Percentiles rank a stretch among this genome's conserved stretches.
Conservation (phyloP, 2,329 filamentous ascomycete species). For the Corniculantispora saksenae region DNA sequence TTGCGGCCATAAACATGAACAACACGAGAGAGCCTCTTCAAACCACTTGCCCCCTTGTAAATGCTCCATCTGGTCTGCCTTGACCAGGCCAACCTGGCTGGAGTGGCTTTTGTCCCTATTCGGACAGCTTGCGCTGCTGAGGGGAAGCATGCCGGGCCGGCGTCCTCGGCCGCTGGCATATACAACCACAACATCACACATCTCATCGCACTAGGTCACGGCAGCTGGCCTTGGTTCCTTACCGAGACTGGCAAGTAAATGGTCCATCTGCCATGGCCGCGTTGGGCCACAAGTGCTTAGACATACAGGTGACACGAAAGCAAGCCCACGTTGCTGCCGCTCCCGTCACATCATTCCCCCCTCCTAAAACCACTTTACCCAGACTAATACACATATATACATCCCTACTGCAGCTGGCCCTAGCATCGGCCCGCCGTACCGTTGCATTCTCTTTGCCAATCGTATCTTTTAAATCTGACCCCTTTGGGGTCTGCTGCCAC, state of each 20-base stretch:
- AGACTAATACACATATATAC: neutral
- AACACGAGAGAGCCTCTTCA: neutral
- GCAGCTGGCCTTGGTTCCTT: neutral
- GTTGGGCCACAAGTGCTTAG: neutral
- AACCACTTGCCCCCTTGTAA: neutral
- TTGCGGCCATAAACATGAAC: neutral
- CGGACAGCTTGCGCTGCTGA: no score
- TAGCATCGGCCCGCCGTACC: slow-evolving; percentile 17
- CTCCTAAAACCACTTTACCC: neutral
- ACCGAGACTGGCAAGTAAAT: neutral
- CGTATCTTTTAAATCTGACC: slow-evolving; percentile 9
- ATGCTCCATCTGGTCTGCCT: neutral
- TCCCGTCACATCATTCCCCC: slow-evolving; percentile 15
- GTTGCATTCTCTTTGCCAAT: slow-evolving; percentile 9
- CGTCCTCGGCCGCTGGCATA: neutral
- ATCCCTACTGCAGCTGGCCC: slow-evolving; percentile 5
- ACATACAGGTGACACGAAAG: slow-evolving; percentile 8
- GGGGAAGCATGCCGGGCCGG: no score
- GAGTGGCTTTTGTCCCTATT: no score
- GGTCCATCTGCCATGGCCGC: neutral
- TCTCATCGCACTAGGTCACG: neutral
- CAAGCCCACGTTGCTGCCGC: slow-evolving; percentile 10
- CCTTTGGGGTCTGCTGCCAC: slow-evolving; percentile 9
- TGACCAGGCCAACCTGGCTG: neutral
- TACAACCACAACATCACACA: neutral